Percentiles rank a stretch among this genome's conserved stretches.
Conservation (phyloP, 129 eudicot species). For the Silybum marianum region DNA sequence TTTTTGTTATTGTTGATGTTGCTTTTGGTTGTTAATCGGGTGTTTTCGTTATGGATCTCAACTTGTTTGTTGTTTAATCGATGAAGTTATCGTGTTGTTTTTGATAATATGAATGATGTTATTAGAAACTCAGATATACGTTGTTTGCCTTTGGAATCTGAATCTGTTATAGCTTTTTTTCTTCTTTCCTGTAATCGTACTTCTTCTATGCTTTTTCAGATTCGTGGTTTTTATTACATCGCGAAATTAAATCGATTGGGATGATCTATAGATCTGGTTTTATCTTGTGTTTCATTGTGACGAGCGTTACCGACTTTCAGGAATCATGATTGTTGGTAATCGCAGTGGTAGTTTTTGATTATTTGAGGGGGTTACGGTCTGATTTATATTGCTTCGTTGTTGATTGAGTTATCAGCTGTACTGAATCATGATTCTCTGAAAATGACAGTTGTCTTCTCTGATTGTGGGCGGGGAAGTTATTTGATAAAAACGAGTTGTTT, state of each 20-base stretch:
- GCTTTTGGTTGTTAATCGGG: neutral
- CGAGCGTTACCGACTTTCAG: neutral
- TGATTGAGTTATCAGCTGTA: neutral
- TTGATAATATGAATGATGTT: neutral
- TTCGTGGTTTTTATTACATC: neutral
- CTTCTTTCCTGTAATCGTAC: neutral
- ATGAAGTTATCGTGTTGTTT: neutral
- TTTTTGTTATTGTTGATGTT: neutral
- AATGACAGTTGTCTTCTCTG: neutral
- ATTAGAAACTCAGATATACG: neutral
- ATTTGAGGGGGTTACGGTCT: neutral
- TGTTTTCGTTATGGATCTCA: slow-evolving; percentile 2
- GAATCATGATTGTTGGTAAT: neutral
- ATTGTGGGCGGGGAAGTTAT: too few species aligned
- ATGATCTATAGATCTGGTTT: slow-evolving; percentile 4
- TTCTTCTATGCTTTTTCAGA: neutral
- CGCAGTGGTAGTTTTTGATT: neutral
- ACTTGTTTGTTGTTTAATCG: slow-evolving; percentile 8
- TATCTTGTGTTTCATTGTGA: neutral
- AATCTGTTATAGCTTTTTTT: neutral
- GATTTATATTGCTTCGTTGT: neutral
- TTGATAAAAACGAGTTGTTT: neutral
- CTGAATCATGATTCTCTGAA: neutral
- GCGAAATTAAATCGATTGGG: neutral
- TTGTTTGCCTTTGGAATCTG: neutral